Evolutionary conservation across 768 basidiomycete genomes (phyloP).

Genomic region (Kwoniella sp.): DNA sequence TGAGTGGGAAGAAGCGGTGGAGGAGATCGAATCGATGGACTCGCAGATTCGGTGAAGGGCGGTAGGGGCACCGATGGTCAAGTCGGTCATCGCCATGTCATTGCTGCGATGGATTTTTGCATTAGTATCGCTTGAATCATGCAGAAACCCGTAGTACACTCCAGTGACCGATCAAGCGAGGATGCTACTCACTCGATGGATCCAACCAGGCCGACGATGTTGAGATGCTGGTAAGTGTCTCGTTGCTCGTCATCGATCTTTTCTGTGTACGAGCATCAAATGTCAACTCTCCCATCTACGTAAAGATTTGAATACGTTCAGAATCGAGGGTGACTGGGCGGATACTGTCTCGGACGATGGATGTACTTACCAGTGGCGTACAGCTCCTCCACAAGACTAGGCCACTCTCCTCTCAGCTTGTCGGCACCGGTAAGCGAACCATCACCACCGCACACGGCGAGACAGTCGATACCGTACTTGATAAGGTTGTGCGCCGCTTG

Average conservation of each 20-base stretch:
- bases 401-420: conserved; percentile 92
- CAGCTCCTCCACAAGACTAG: conserved; percentile 73
- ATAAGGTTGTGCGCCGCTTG: conserved; percentile 87
- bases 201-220: conserved; percentile 96
- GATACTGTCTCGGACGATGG: too few relatives aligned
- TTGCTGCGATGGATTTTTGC: conserved; percentile 60
- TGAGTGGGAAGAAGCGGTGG: conserved; percentile 92
- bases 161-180: neutral
- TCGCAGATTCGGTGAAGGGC: conserved; percentile 97
- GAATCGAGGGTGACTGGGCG: too few relatives aligned
- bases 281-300: too few relatives aligned
- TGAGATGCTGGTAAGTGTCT: conserved; percentile 75
- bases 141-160: neutral
- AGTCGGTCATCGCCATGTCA: conserved; percentile 96
- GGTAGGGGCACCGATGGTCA: conserved; percentile 95
- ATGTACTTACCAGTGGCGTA: conserved; percentile 65
- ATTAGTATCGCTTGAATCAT: neutral
- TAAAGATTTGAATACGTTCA: too few relatives aligned
- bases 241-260: conserved; percentile 76
- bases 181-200: conserved; percentile 72
- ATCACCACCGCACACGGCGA: conserved; percentile 96
- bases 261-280: conserved; percentile 60
- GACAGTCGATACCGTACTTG: conserved; percentile 94
- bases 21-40: conserved; percentile 96
- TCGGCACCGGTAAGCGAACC: conserved; percentile 96